A percentile compares a stretch with the other conserved stretches of the same genome.
These are phyloP conservation scores for Aspergillus sp. DNA, from an alignment of 2,329 filamentous ascomycete genomes.

Conservation along the genomic window DNA sequence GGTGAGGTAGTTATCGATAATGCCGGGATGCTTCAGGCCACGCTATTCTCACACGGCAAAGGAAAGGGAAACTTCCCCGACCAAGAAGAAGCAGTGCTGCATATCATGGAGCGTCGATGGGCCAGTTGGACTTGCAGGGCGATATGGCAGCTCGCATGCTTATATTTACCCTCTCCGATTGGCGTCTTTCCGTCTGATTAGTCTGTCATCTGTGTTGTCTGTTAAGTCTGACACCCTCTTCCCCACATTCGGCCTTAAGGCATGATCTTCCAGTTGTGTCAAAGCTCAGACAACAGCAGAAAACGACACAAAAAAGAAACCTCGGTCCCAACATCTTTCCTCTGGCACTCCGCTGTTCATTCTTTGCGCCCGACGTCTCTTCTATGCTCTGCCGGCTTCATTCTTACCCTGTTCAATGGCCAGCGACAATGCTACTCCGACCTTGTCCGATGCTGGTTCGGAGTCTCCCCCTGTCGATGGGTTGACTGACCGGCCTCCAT, in stretches of 20 bases:
- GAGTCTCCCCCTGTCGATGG: constrained; percentile 1
- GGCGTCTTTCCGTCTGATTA: background rate
- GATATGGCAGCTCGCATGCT: too few relatives aligned
- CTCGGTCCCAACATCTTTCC: background rate
- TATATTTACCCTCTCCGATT: background rate
- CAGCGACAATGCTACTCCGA: constrained; percentile 11
- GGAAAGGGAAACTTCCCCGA: background rate
- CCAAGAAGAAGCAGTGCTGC: background rate
- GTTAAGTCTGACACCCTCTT: background rate
- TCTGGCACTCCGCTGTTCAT: background rate
- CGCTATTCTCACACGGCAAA: background rate
- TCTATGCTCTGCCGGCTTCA: background rate
- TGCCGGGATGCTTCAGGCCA: background rate
- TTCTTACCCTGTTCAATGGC: constrained; percentile 14
- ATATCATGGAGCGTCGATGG: background rate
- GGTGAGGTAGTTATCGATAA: background rate
- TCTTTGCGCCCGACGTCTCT: background rate
- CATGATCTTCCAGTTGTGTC: constrained; percentile 8
- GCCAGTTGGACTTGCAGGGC: too few relatives aligned
- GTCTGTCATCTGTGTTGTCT: background rate
- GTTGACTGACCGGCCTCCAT: constrained; percentile 7
- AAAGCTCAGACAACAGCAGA: background rate
- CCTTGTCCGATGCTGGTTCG: constrained; percentile 12
- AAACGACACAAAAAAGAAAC: background rate
- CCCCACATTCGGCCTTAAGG: constrained; percentile 15